phyloP scores from a whole-genome alignment of 2,329 filamentous ascomycete genomes.

The Phialophora expanda region DNA sequence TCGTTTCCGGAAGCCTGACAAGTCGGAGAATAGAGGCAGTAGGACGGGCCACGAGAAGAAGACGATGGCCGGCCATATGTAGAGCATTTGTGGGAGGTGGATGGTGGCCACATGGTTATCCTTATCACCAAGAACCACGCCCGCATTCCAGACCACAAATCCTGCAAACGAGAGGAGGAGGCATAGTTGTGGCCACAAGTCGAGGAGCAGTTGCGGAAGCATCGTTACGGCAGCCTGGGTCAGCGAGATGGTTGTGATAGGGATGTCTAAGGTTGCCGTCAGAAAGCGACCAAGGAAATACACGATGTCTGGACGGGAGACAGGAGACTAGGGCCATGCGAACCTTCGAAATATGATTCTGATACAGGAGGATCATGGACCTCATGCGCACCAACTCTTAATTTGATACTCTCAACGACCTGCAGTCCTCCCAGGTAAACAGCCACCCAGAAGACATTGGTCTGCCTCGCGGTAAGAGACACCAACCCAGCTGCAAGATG shows the following conservation, averaged over 20 bases:
- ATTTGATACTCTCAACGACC: constrained; percentile 44
- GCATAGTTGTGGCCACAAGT: constrained; percentile 57
- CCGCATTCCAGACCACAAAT: constrained; percentile 86
- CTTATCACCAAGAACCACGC: constrained; percentile 95
- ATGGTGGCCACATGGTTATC: constrained; percentile 89
- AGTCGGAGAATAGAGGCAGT: constrained; percentile 54
- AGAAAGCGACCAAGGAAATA: constrained; percentile 5
- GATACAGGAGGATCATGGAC: constrained; percentile 58
- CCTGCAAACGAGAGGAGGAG: constrained; percentile 70
- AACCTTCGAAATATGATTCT: constrained; percentile 58
- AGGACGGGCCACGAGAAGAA: constrained; percentile 89
- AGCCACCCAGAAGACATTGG: constrained; percentile 93
- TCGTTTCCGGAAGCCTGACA: constrained; percentile 45
- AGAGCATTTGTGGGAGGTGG: constrained; percentile 90
- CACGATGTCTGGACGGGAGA: not conserved
- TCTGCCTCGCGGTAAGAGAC: constrained; percentile 82
- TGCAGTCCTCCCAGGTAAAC: constrained; percentile 55
- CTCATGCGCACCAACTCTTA: constrained; percentile 43
- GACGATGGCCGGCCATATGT: constrained; percentile 86
- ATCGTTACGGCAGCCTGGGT: constrained; percentile 56
- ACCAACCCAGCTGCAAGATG: constrained; percentile 64
- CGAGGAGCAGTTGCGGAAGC: constrained; percentile 44
- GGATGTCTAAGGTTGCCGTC: constrained; percentile 39
- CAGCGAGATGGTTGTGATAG: constrained; percentile 61
- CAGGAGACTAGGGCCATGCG: constrained; percentile 22